phyloP scores from a whole-genome alignment of 208 protist genomes.

The Crithidia bombi region DNA sequence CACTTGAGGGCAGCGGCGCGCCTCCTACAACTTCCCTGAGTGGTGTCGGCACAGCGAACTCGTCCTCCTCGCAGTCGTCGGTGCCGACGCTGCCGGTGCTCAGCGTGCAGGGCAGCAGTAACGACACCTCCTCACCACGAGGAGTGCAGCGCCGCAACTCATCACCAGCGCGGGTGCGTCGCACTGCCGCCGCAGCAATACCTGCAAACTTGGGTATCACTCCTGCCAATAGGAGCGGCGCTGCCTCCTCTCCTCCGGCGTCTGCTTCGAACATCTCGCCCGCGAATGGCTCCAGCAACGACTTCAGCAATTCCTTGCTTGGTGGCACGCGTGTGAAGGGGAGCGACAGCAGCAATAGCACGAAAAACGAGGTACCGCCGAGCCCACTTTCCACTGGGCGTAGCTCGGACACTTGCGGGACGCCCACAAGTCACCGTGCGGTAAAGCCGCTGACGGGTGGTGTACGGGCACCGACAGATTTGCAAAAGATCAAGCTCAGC shows the following conservation, averaged over 20 bases:
- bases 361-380: not conserved
- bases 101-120: not conserved
- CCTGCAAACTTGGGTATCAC: not conserved
- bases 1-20: no score
- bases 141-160: slow-evolving; percentile 17
- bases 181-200: not conserved
- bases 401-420: not conserved
- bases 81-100: slow-evolving; percentile 9
- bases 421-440: not conserved
- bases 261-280: not conserved
- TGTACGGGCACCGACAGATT: not conserved
- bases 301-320: not conserved
- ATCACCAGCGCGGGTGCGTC: slow-evolving; percentile 3
- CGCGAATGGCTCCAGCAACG: not conserved
- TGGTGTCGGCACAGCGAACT: not conserved
- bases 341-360: not conserved
- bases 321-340: not conserved
- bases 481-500: not conserved
- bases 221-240: no score
- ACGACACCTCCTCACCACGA: not conserved
- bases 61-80: slow-evolving; percentile 11
- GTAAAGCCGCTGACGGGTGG: not conserved
- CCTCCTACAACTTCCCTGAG: not conserved
- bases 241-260: not conserved
- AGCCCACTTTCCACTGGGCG: not conserved